Conservation (phyloP, 2,329 filamentous ascomycete species). For the Pleochaeta shiraiana region DNA sequence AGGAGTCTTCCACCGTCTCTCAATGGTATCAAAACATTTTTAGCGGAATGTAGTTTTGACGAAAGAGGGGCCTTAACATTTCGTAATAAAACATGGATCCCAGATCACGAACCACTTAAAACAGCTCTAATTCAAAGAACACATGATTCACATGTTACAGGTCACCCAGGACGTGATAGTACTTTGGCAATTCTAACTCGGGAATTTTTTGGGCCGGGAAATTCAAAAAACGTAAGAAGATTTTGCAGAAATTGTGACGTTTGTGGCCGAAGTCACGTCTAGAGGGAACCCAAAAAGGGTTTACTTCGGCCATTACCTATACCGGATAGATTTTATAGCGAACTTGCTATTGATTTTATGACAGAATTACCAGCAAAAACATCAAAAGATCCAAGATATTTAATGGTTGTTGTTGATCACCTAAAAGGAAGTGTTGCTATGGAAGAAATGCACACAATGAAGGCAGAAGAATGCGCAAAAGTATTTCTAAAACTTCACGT, state of each 20-base stretch:
- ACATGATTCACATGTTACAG: neutral
- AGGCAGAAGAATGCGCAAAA: too few relatives aligned
- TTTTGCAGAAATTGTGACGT: conserved; percentile 1
- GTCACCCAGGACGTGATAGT: neutral
- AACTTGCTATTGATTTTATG: conserved; percentile 2
- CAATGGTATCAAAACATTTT: neutral
- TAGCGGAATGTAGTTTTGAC: neutral
- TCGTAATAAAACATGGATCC: neutral
- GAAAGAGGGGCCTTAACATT: neutral
- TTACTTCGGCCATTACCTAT: neutral
- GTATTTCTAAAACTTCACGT: too few relatives aligned
- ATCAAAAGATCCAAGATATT: neutral
- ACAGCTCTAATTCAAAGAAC: neutral
- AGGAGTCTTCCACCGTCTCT: neutral
- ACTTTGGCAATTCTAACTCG: neutral
- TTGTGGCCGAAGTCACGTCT: neutral
- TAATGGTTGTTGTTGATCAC: neutral
- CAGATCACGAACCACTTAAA: neutral
- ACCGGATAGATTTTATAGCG: neutral
- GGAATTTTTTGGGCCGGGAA: neutral
- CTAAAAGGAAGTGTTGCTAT: neutral
- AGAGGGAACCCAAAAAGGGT: neutral
- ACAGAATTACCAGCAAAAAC: neutral
- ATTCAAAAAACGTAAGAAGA: neutral
- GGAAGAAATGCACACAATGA: too few relatives aligned